Conservation (phyloP, 1,284 basidiomycete species). For the Austroboletus niveus region DNA sequence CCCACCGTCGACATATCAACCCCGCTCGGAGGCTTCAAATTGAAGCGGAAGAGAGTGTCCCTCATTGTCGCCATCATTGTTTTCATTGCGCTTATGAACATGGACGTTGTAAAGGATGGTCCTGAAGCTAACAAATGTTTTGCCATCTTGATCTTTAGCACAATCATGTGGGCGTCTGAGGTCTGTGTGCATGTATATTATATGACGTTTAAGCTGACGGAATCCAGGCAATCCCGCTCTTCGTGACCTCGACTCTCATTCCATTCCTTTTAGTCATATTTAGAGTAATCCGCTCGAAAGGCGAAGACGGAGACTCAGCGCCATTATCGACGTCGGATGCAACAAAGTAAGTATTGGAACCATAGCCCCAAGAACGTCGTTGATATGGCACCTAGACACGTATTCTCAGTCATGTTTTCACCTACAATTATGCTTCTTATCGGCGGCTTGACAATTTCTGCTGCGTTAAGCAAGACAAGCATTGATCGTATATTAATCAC, state of each 20-base stretch:
- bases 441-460: constrained; percentile 98
- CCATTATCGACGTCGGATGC: constrained; percentile 69
- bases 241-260: constrained; percentile 91
- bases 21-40: constrained; percentile 59
- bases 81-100: constrained; percentile 62
- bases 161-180: constrained; percentile 96
- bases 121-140: constrained; percentile 89
- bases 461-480: constrained; percentile 95
- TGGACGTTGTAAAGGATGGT: constrained; percentile 55
- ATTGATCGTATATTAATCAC: constrained; percentile 95
- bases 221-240: constrained; percentile 88
- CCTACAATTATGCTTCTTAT: constrained; percentile 97
- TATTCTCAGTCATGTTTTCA: constrained; percentile 81
- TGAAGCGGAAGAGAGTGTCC: constrained; percentile 65
- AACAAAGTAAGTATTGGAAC: constrained; percentile 63
- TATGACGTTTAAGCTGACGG: constrained; percentile 7
- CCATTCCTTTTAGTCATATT: constrained; percentile 89
- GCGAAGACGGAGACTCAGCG: constrained; percentile 41
- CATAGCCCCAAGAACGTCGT: not conserved
- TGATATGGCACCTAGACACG: constrained; percentile 45
- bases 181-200: constrained; percentile 37
- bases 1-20: constrained; percentile 55
- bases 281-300: constrained; percentile 66
- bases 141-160: constrained; percentile 88
- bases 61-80: constrained; percentile 56